Evolutionary conservation across 768 basidiomycete genomes (phyloP).

Genomic region (Collybiopsis luxurians): DNA sequence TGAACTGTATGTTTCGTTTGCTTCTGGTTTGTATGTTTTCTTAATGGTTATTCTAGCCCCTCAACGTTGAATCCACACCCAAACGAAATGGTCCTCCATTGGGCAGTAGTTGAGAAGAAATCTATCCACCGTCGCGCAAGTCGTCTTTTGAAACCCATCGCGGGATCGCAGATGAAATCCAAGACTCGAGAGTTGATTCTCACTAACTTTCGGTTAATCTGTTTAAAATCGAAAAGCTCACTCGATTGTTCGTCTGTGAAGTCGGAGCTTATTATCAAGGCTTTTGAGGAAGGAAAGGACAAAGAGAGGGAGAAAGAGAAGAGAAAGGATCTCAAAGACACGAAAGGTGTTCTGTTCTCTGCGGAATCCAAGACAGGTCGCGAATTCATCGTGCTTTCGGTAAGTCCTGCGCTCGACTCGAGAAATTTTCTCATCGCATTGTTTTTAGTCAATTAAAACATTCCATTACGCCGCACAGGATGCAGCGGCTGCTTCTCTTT

Average conservation of each 20-base stretch:
- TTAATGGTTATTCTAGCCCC: constrained; percentile 13
- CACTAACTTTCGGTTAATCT: constrained; percentile 55
- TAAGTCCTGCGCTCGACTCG: constrained; percentile 27
- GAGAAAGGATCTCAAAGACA: constrained; percentile 46
- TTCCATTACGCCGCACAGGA: constrained; percentile 41
- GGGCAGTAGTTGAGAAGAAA: constrained; percentile 52
- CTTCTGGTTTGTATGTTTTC: not conserved
- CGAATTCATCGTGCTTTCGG: constrained; percentile 61
- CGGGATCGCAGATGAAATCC: constrained; percentile 44
- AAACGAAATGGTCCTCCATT: constrained; percentile 48
- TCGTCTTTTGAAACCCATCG: constrained; percentile 48
- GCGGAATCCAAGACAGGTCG: constrained; percentile 53
- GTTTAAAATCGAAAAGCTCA: constrained; percentile 46
- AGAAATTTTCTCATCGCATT: not conserved
- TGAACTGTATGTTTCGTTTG: constrained; percentile 40
- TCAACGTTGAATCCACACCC: constrained; percentile 35
- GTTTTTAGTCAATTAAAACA: constrained; percentile 42
- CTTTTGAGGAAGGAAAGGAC: too few species aligned
- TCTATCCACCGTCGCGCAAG: constrained; percentile 56
- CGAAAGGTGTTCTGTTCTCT: constrained; percentile 39
- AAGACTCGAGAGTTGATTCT: constrained; percentile 56
- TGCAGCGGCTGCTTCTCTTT: constrained; percentile 27
- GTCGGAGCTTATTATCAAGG: constrained; percentile 45
- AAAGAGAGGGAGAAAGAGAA: constrained; percentile 23
- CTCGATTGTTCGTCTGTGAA: constrained; percentile 41